Base-by-base conservation (phyloP, 2,329 filamentous ascomycete genomes). In the Triangularia verruculosa region DNA sequence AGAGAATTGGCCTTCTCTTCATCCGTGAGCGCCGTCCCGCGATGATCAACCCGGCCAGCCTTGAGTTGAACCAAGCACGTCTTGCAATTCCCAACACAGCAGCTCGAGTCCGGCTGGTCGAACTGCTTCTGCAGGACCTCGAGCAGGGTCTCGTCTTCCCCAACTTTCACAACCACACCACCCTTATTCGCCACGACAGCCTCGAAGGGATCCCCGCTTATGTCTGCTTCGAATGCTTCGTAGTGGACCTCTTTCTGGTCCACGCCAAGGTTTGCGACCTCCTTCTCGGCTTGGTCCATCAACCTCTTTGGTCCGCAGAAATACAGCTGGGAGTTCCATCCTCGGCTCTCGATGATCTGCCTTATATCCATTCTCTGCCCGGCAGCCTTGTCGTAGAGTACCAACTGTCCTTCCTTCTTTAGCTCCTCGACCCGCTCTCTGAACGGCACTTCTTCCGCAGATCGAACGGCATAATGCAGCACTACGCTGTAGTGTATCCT, bases 381-480 rank as follows among this genome's bases (percentile, higher is more conserved):
- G 22, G 77, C 72, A 0, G 78, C 74, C 43, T 78, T 79, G 72
- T 84, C 82, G 74, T 89, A 88, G 0, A 73, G 76, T 0, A 83
- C 78, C 1, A 27, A 25, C 1, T 43, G 20, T 25, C 76, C 43
- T 20, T 62, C 75, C 1, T 75, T 70, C 0, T 76, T 75, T 7
- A 85, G 75, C 0, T 69, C 71, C 4, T 76, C 73, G 15, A 88
- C 69, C 2, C 78, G 76, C n/a, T 77, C 72, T n/a, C 73, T 70
- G 66, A 87, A 89, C 0, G 86, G 83, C 0, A 86, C 72, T 7
- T 89, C 85, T 0, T 78, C 76, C 0, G 71, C 70, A 0, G 77
- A 79, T 8, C 82, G 79, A 13, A 89, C 82, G 0, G 82, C 86
- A 65, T 86, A 88, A 74, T 89, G 86, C 47, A 89, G 73, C 22